Base-by-base conservation (phyloP, 2,329 filamentous ascomycete species). In the Aspergillus sp. region DNA sequence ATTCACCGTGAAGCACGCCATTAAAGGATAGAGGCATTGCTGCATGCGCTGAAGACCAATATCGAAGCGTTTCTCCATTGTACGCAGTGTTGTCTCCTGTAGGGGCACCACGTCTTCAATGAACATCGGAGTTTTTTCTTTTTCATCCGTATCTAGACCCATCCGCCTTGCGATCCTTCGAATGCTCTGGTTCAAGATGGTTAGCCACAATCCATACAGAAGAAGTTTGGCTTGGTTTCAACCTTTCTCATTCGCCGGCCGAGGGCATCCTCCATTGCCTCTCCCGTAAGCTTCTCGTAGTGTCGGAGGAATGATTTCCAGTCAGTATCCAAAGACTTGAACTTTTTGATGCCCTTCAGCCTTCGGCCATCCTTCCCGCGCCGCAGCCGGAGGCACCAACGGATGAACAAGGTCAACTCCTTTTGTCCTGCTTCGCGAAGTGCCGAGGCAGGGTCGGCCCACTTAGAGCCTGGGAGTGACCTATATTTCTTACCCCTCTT, bases 281-380 rank as follows among this genome's bases (percentile, higher is more conserved):
- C 24, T 7, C 24, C 24, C 4, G 24, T 27, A 48, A 48, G 30
- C 19, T 48, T 48, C 12, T 48, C n/a, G 7, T 34, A 48, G 5
- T 19, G 3, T 3, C 2, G 7, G 46, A 13, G 30, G 15, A 48
- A 48, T n/a, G 47, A 42, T 30, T 57, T 53, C 44, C 13, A 58
- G 41, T 40, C 33, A 47, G 41, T 49, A 42, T 52, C 27, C 27
- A 59, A 39, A 13, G 40, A 59, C 13, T 39, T 57, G 30, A 56
- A 52, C 61, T 57, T 63, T 56, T 42, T 61, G 55, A 57, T 66
- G n/a, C 56, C 40, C 37, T 39, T 52, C 4, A 62, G 45, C 5
- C 51, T 45, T 22, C 62, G 57, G 48, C 62, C 33, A 57, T 64
- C 53, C 48, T 68, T 68, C 8, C 63, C 62, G 5, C 48, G 51